These are phyloP conservation scores for Kwoniella shandongensis DNA, from an alignment of 768 basidiomycete species.

Conservation along the genomic window DNA sequence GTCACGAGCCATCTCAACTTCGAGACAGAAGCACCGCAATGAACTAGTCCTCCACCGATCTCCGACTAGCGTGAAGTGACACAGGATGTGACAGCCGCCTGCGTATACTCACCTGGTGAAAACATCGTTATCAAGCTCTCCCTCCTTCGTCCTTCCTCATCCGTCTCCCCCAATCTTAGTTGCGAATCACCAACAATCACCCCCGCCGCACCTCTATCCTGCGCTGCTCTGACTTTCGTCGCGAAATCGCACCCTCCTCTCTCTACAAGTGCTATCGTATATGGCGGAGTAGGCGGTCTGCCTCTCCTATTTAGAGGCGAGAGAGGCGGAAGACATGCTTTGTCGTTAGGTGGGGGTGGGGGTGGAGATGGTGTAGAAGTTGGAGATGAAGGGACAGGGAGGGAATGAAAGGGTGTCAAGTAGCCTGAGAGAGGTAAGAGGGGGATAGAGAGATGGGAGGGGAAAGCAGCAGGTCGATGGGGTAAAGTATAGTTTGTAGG, in stretches of 20 bases:
- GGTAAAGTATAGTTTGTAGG: conserved; percentile 40
- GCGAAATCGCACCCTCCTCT: conserved; percentile 88
- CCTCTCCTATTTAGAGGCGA: conserved; percentile 18
- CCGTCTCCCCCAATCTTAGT: conserved; percentile 56
- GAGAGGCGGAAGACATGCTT: conserved; percentile 31
- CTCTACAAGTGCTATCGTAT: conserved; percentile 79
- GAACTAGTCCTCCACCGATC: too few species aligned
- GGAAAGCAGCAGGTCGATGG: conserved; percentile 51
- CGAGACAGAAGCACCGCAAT: too few species aligned
- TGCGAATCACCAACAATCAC: conserved; percentile 89
- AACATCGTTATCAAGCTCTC: conserved; percentile 87
- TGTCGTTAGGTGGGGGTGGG: not conserved
- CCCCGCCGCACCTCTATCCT: conserved; percentile 73
- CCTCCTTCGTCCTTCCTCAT: conserved; percentile 53
- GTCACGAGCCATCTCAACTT: too few species aligned
- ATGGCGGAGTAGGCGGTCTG: conserved; percentile 14
- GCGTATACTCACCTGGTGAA: conserved; percentile 76
- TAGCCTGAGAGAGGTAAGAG: conserved; percentile 35
- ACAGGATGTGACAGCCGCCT: too few species aligned
- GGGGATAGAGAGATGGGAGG: conserved; percentile 22
- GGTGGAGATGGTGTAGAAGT: not conserved
- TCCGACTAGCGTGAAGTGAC: too few species aligned
- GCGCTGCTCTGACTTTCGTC: conserved; percentile 72
- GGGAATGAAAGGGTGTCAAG: conserved; percentile 22
- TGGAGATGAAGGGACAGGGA: too few species aligned